Conservation (phyloP, 2,329 filamentous ascomycete genomes). For the Didymella pinodella region DNA sequence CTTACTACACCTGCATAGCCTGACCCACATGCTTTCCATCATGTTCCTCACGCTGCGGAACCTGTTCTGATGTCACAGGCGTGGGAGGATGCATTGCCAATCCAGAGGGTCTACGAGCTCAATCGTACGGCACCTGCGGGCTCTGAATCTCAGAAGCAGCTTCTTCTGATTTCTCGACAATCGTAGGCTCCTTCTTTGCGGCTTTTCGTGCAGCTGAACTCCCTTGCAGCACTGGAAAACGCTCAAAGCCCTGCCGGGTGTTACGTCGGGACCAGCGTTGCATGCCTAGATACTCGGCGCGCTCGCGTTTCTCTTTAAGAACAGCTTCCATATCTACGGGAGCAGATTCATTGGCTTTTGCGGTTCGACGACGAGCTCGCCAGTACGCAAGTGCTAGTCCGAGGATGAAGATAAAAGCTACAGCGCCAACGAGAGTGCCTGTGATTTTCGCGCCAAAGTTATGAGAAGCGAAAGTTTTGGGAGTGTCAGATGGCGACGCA, state of each 20-base stretch:
- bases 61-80: too few species aligned
- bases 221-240: not conserved
- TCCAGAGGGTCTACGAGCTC: not conserved
- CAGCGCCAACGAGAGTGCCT: not conserved
- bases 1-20: not conserved
- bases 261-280: not conserved
- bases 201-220: not conserved
- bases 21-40: not conserved
- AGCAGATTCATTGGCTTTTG: not conserved
- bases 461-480: not conserved
- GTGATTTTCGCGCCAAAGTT: not conserved
- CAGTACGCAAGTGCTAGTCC: not conserved
- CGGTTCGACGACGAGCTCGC: not conserved
- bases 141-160: not conserved
- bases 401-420: not conserved
- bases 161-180: not conserved
- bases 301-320: not conserved
- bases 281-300: not conserved
- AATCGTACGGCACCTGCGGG: not conserved
- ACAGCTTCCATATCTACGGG: not conserved
- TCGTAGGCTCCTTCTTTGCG: not conserved
- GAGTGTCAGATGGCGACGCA: too few species aligned
- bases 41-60: not conserved
- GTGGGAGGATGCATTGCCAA: conserved; percentile 2
- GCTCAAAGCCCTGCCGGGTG: not conserved